phyloP scores from a whole-genome alignment of 805 yeast genomes.

The Schizosaccharomyces pombe region ASM294v3 CU329670.1:2275501-2276000 shows the following conservation, averaged over 20 bases:
- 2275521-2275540: no score
- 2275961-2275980: background rate
- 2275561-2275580: no score
- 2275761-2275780: background rate
- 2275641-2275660: no score
- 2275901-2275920: background rate
- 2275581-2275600: no score
- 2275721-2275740: background rate
- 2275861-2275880: background rate
- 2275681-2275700: no score
- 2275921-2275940: background rate
- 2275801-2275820: background rate
- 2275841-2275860: background rate
- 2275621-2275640: no score
- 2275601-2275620: no score
- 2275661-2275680: no score
- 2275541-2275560: no score
- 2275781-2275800: background rate
- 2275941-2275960: background rate
- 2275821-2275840: background rate
- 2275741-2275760: background rate
- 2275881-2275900: background rate
- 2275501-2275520: no score
- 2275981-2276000: background rate
- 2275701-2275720: background rate